phyloP scores from a whole-genome alignment of 208 protist species.

The Porcisia deanei region DNA sequence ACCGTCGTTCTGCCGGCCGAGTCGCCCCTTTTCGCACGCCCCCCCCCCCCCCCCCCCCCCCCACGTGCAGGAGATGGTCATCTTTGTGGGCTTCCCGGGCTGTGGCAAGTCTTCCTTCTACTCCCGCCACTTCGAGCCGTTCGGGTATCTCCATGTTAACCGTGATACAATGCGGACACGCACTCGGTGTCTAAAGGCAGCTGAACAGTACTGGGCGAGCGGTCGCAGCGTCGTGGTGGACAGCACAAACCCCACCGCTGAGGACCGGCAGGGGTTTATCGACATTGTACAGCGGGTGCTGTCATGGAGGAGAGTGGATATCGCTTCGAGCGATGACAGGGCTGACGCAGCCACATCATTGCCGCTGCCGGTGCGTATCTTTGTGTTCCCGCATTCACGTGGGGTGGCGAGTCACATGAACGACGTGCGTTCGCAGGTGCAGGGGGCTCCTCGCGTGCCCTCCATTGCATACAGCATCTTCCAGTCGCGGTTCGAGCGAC shows the following conservation, averaged over 20 bases:
- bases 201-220: constrained; percentile 35
- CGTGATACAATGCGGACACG: constrained; percentile 78
- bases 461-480: constrained; percentile 65
- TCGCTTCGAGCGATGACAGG: background rate
- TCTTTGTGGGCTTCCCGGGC: constrained; percentile 85
- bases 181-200: constrained; percentile 60
- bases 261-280: constrained; percentile 62
- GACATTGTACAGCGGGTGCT: constrained; percentile 32
- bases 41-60: too few species aligned
- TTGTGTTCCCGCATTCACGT: constrained; percentile 55
- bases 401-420: constrained; percentile 86
- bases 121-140: constrained; percentile 69
- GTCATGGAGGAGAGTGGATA: background rate
- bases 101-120: constrained; percentile 93
- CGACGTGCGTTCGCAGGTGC: constrained; percentile 45
- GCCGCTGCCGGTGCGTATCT: constrained; percentile 62
- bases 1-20: constrained; percentile 14
- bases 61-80: constrained; percentile 82
- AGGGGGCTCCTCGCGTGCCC: constrained; percentile 39
- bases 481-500: constrained; percentile 39
- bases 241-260: constrained; percentile 86
- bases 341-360: background rate
- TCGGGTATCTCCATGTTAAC: constrained; percentile 83
- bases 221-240: constrained; percentile 89
- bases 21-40: constrained; percentile 22